These are phyloP conservation scores for Gaeumannomyces sp. DNA, from an alignment of 2,329 filamentous ascomycete species.

Conservation along the genomic window DNA sequence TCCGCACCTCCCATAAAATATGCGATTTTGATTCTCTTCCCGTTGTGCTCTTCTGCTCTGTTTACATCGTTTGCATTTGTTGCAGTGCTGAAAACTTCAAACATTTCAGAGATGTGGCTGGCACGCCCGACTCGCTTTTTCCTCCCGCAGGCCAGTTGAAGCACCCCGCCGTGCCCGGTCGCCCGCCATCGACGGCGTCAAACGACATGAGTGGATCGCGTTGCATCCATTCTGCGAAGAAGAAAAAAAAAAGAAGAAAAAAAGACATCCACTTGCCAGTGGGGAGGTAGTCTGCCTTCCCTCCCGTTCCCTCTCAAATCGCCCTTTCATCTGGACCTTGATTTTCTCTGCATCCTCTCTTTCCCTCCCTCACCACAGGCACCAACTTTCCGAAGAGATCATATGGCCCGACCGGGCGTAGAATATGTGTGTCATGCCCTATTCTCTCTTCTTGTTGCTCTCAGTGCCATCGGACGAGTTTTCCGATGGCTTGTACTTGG, in stretches of 20 bases:
- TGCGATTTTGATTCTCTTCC: too few relatives aligned
- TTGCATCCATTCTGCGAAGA: not conserved
- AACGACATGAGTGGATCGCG: not conserved
- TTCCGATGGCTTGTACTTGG: not conserved
- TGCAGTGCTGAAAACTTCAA: too few relatives aligned
- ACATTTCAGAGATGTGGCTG: too few relatives aligned
- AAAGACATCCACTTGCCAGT: not conserved
- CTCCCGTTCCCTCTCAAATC: not conserved
- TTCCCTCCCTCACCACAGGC: not conserved
- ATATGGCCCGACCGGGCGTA: not conserved
- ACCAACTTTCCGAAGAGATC: not conserved
- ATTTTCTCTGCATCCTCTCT: not conserved
- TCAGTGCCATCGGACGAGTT: not conserved
- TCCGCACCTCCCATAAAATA: too few relatives aligned
- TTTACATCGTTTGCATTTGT: too few relatives aligned
- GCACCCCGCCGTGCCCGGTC: not conserved
- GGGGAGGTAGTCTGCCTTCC: not conserved
- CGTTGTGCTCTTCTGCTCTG: too few relatives aligned
- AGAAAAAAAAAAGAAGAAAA: not conserved
- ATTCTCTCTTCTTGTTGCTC: not conserved
- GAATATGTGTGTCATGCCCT: not conserved
- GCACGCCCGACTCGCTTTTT: not conserved
- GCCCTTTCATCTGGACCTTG: not conserved
- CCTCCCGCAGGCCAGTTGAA: not conserved
- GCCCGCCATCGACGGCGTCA: not conserved